phyloP scores from a whole-genome alignment of 257 asterid genomes.

The Fraxinus quadrangulata region DNA sequence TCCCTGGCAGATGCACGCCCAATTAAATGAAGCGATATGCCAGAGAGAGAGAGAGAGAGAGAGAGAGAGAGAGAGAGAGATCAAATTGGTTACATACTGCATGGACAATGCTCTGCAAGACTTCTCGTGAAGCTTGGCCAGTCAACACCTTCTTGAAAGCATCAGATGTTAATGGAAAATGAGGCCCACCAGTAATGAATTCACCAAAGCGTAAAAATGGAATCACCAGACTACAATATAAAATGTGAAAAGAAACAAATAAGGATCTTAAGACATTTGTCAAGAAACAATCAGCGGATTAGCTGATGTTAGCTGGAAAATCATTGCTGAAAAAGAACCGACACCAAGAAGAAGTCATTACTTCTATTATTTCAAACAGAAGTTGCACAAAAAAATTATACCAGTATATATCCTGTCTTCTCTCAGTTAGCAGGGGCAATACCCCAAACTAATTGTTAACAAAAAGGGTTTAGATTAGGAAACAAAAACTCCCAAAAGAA shows the following conservation, averaged over 20 bases:
- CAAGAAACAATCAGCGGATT: slow-evolving; percentile 14
- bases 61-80: neutral
- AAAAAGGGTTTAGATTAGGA: neutral
- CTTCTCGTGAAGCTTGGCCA: slow-evolving; percentile 82
- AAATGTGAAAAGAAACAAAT: slow-evolving; percentile 10
- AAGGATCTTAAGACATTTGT: slow-evolving; percentile 14
- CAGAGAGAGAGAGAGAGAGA: neutral
- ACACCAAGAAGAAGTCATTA: neutral
- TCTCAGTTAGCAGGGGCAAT: slow-evolving; percentile 1
- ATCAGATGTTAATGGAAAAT: slow-evolving; percentile 80
- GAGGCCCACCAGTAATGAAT: slow-evolving; percentile 75
- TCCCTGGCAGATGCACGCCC: neutral
- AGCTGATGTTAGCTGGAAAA: slow-evolving; percentile 9
- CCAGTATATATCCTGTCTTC: slow-evolving; percentile 5
- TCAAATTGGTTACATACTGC: slow-evolving; percentile 57
- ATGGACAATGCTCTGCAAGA: slow-evolving; percentile 71
- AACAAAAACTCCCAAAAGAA: neutral
- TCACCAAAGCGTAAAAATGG: slow-evolving; percentile 92
- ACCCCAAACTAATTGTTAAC: neutral
- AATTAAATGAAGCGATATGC: neutral
- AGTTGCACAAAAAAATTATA: slow-evolving; percentile 1
- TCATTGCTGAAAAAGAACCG: slow-evolving; percentile 6
- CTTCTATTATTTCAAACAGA: slow-evolving; percentile 6
- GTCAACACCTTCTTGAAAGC: slow-evolving; percentile 91
- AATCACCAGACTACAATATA: slow-evolving; percentile 61